phyloP scores from a whole-genome alignment of 2,329 filamentous ascomycete species.

The Huntiella moniliformis region DNA sequence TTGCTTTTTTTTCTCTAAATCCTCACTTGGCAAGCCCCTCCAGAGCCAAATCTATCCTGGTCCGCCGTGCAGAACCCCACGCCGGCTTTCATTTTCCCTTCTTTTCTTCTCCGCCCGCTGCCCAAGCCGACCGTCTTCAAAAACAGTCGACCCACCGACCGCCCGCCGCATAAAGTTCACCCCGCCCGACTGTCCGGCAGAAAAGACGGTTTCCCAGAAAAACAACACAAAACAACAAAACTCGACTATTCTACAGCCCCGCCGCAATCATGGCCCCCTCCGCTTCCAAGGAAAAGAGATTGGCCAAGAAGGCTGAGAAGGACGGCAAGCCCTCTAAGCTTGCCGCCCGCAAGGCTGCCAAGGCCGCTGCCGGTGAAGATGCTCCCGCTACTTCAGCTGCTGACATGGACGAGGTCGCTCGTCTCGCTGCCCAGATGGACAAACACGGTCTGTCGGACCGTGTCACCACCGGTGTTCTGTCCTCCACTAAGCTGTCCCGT shows the following conservation, averaged over 20 bases:
- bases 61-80: slow-evolving; percentile 1
- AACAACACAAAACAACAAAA: background rate
- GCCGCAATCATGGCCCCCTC: slow-evolving; percentile 38
- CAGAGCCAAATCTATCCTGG: background rate
- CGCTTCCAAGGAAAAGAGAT: slow-evolving; percentile 51
- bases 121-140: no score
- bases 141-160: no score
- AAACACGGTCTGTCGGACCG: slow-evolving; percentile 91
- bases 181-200: no score
- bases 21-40: background rate
- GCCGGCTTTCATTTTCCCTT: background rate
- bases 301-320: slow-evolving; percentile 51
- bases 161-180: no score
- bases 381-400: slow-evolving; percentile 50
- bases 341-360: slow-evolving; percentile 46
- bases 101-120: background rate
- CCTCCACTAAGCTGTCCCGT: slow-evolving; percentile 66
- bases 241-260: slow-evolving; percentile 11
- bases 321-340: slow-evolving; percentile 62
- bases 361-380: slow-evolving; percentile 53
- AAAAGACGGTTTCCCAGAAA: no score
- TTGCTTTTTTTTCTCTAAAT: slow-evolving; percentile 1
- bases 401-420: slow-evolving; percentile 66
- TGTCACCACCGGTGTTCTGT: slow-evolving; percentile 90
- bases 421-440: slow-evolving; percentile 83